Evolutionary conservation across 2,329 filamentous ascomycete genomes (phyloP).

Genomic region (Penicillium decumbens): DNA sequence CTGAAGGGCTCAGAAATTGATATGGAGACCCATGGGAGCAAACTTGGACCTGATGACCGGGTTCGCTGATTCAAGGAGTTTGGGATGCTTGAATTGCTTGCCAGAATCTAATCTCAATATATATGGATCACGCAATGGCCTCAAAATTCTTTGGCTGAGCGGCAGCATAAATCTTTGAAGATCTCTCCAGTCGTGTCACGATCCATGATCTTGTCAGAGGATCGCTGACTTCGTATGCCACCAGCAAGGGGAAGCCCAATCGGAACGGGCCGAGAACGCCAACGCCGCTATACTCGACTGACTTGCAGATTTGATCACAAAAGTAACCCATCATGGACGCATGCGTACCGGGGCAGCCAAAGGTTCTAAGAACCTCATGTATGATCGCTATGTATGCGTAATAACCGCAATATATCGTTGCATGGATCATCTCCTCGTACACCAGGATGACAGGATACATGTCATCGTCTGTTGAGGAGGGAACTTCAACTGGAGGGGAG

Average conservation of each 20-base stretch:
- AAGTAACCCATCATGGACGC: slow-evolving; percentile 22
- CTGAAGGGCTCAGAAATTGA: slow-evolving; percentile 6
- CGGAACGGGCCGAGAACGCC: slow-evolving; percentile 27
- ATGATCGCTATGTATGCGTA: slow-evolving; percentile 29
- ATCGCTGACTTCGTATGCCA: slow-evolving; percentile 26
- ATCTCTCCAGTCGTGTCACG: slow-evolving; percentile 15
- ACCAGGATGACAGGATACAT: slow-evolving; percentile 21
- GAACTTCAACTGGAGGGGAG: slow-evolving; percentile 18
- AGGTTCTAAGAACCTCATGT: slow-evolving; percentile 23
- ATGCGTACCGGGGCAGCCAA: slow-evolving; percentile 23
- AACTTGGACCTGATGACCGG: not conserved
- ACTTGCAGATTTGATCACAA: slow-evolving; percentile 30
- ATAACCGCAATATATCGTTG: slow-evolving; percentile 24
- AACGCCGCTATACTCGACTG: slow-evolving; percentile 25
- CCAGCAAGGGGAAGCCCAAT: slow-evolving; percentile 26
- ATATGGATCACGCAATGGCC: slow-evolving; percentile 1
- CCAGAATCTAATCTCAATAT: not conserved
- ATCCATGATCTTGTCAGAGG: slow-evolving; percentile 25
- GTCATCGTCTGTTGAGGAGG: slow-evolving; percentile 17
- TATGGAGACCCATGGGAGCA: not conserved
- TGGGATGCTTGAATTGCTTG: not conserved
- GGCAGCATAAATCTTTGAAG: slow-evolving; percentile 26
- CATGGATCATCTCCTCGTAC: slow-evolving; percentile 21
- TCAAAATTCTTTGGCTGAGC: slow-evolving; percentile 20
- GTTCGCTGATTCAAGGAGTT: not conserved